A percentile compares a stretch with the other conserved stretches of the same genome.
Conservation (phyloP, 1,284 basidiomycete species). For the Grifola frondosa region DNA sequence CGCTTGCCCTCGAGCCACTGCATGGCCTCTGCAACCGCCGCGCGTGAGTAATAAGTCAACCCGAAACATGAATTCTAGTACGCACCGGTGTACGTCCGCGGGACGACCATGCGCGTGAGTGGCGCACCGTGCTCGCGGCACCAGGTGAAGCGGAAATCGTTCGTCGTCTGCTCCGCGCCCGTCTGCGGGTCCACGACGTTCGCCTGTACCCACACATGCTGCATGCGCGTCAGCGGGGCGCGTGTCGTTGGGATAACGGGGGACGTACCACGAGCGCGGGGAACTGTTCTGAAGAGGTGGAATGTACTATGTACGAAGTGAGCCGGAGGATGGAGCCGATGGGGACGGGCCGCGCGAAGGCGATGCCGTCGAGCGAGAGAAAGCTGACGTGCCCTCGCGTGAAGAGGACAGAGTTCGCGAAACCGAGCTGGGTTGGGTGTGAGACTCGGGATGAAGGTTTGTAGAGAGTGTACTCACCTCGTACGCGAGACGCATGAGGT, state of each 20-base stretch:
- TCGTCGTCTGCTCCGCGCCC: slow-evolving; percentile 65
- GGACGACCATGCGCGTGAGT: slow-evolving; percentile 58
- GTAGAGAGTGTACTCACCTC: slow-evolving; percentile 44
- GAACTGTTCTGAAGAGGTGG: slow-evolving; percentile 42
- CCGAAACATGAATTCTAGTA: slow-evolving; percentile 1
- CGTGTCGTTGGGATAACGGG: neutral
- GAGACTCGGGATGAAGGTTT: neutral
- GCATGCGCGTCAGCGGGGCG: slow-evolving; percentile 6
- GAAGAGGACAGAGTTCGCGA: slow-evolving; percentile 72
- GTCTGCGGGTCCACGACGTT: slow-evolving; percentile 76
- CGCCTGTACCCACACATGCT: slow-evolving; percentile 75
- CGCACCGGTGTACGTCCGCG: slow-evolving; percentile 68
- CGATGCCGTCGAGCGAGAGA: slow-evolving; percentile 76
- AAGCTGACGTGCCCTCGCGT: slow-evolving; percentile 69
- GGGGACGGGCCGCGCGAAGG: slow-evolving; percentile 77
- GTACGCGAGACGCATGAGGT: slow-evolving; percentile 66
- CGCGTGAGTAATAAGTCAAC: neutral
- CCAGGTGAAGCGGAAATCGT: slow-evolving; percentile 75
- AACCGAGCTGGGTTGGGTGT: slow-evolving; percentile 59
- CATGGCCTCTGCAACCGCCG: slow-evolving; percentile 64
- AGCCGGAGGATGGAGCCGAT: slow-evolving; percentile 79
- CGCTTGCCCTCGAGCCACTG: slow-evolving; percentile 77
- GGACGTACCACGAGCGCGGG: slow-evolving; percentile 52
- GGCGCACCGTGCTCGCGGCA: slow-evolving; percentile 42
- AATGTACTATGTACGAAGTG: slow-evolving; percentile 65